A percentile compares a stretch with the other conserved stretches of the same genome.
phyloP scores from a whole-genome alignment of 192 early-diverging fungal genomes.

The Mortierella hygrophila region DNA sequence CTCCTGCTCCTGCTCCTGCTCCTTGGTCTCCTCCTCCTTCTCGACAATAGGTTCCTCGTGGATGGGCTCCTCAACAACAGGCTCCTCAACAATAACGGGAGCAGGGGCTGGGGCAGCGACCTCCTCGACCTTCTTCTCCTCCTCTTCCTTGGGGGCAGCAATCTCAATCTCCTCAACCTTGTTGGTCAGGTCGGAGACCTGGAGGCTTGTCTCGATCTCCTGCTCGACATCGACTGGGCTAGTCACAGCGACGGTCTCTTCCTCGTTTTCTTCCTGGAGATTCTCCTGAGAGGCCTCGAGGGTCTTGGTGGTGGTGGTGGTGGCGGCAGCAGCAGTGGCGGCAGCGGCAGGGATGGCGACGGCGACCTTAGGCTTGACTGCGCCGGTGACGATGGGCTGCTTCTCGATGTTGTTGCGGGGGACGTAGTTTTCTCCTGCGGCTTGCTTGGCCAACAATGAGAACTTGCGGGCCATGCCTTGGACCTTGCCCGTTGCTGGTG shows the following conservation, averaged over 20 bases:
- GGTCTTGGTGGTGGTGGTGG: slow-evolving; percentile 8
- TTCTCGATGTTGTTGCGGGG: slow-evolving; percentile 44
- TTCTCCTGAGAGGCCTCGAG: slow-evolving; percentile 25
- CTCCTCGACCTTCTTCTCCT: slow-evolving; percentile 16
- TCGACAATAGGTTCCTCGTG: slow-evolving; percentile 1
- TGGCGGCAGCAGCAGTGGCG: neutral
- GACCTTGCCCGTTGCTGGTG: slow-evolving; percentile 34
- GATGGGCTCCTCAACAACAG: slow-evolving; percentile 5
- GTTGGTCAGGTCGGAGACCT: slow-evolving; percentile 23
- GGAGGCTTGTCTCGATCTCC: slow-evolving; percentile 22
- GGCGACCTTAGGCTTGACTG: slow-evolving; percentile 20
- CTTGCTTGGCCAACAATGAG: slow-evolving; percentile 50
- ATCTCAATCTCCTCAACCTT: slow-evolving; percentile 41
- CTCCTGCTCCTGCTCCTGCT: slow-evolving; percentile 15
- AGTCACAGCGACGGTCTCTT: neutral
- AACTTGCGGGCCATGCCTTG: slow-evolving; percentile 43
- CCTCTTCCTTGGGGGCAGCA: neutral
- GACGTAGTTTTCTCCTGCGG: slow-evolving; percentile 24
- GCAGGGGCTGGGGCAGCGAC: neutral
- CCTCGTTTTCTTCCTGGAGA: slow-evolving; percentile 10
- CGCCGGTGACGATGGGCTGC: slow-evolving; percentile 6
- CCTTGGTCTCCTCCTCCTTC: slow-evolving; percentile 11
- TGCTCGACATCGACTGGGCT: slow-evolving; percentile 21
- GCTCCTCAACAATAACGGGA: slow-evolving; percentile 9
- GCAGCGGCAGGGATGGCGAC: neutral